Base-by-base conservation (phyloP, 176 grass and related monocot species). In the Oryza glaberrima region DNA sequence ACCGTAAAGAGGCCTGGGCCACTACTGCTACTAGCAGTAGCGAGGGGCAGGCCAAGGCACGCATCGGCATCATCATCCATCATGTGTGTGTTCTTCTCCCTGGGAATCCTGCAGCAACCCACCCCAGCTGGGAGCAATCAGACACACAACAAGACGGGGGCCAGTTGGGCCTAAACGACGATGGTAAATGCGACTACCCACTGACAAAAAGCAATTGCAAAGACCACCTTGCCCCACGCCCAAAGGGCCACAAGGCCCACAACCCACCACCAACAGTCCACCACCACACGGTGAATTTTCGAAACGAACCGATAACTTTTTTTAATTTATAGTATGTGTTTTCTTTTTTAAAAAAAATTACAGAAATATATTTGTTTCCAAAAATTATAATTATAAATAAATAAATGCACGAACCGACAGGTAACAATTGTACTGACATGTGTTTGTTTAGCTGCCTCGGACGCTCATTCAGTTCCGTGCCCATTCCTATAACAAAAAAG, bases 141-240 rank as follows among this genome's bases (percentile, higher is more conserved):
- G 73, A 56, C 11, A 10, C 54, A n/a, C 54, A n/a, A 58, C 8
- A 11, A 9, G 43, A 44, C 43, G 43, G n/a, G 9, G 78, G 46
- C 65, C 30, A 70, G 19, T 23, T 70, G 66, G 46, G 46, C 46
- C 78, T 9, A 13, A 49, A 70, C 47, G 30, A 70, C 47, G 30
- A 70, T 23, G 46, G 66, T 38, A 81, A 51, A 79, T 56, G 48
- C 47, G n/a, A 73, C 23, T 30, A 49, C 23, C 71, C 71, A 30
- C 71, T 49, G 13, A 49, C 6, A 73, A 73, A 44, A 47, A 26
- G 41, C n/a, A 73, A 72, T 72, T 40, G 19, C 36, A 5, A n/a
- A 58, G 52, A 58, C 52, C 9, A 47, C 70, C 41, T 47, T 14
- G 13, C 70, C 41, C 40, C 11, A 72, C 70, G 2, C 14, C 16